phyloP scores from a whole-genome alignment of 108 stramenopile genomes.

The Licmophora abbreviata region DNA sequence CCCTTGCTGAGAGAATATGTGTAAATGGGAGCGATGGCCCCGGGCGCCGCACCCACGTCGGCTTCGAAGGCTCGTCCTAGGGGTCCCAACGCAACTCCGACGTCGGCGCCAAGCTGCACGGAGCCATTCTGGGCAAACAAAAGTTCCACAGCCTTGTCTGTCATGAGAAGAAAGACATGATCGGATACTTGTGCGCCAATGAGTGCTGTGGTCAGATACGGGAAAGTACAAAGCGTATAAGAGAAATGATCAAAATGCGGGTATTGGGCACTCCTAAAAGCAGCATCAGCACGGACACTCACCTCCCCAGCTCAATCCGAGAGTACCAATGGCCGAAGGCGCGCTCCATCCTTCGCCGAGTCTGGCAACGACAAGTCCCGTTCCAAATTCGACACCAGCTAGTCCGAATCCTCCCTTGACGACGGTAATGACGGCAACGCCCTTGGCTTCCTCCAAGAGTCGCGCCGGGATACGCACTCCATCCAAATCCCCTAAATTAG shows the following conservation, averaged over 20 bases:
- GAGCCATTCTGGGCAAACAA: constrained; percentile 61
- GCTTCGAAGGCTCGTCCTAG: constrained; percentile 86
- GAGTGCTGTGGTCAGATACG: constrained; percentile 26
- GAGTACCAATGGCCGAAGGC: constrained; percentile 81
- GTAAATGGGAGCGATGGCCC: constrained; percentile 80
- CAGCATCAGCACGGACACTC: neutral
- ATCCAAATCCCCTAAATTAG: constrained; percentile 64
- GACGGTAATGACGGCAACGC: constrained; percentile 73
- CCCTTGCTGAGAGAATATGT: constrained; percentile 90
- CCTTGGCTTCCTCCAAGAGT: constrained; percentile 65
- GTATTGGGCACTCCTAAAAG: too few relatives aligned
- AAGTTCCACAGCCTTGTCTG: constrained; percentile 82
- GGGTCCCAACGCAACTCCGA: constrained; percentile 92
- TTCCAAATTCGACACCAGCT: constrained; percentile 83
- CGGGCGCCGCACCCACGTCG: constrained; percentile 61
- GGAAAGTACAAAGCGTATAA: neutral
- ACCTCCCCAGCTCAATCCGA: constrained; percentile 79
- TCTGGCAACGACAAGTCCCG: constrained; percentile 77
- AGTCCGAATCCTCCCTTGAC: constrained; percentile 80
- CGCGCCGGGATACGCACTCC: constrained; percentile 69
- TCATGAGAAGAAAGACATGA: constrained; percentile 92
- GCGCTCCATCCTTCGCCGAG: constrained; percentile 68
- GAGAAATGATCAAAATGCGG: neutral
- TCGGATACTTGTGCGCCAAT: constrained; percentile 80
- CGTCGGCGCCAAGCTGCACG: constrained; percentile 90